Evolutionary conservation across 2,329 filamentous ascomycete genomes (phyloP), one percentile per base, ranked within the genome.

Genomic region (Fusarium sulawesiense): DNA sequence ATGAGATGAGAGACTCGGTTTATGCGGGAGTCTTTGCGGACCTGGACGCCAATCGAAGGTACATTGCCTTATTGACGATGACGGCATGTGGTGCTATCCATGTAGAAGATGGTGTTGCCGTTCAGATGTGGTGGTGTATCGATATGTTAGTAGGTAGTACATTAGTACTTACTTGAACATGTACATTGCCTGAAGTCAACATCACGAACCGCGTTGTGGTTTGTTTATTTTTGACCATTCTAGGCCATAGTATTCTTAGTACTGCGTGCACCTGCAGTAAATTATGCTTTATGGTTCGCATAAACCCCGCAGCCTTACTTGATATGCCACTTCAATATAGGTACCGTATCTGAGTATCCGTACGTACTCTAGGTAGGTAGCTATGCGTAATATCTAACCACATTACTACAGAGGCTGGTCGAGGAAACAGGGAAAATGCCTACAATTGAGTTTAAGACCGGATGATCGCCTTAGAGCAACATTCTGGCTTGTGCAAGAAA

Each of bases 1-100:
- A 72, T 72, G 67, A 72, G 67, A 71, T 73, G 60, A 63, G n/a
- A 27, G 49, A 42, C 23, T 42, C 23, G n/a, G n/a, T 53, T 53
- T 42, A 63, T 56, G 56, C 60, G 56, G 56, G 27, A 47, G 56
- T 56, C 66, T 47, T 71, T 73, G 70, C 70, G 58, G 56, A 53
- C 51, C 14, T n/a, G 23, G 34, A 50, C 44, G 53, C 32, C 18
- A 25, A 47, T 47, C 55, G 44, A 30, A 32, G 7, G 56, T 51
- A 37, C 34, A n/a, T n/a, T 37, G 25, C 50, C 37, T 50, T 18
- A 25, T 50, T 44, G 23, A 32, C 49, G 32, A 72, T 70, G 69
- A 61, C 66, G 69, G 66, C 58, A 70, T 67, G 51, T 57, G 45
- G 60, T 56, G 46, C 49, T 21, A 49, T 27, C 5, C 48, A 54